phyloP scores from a whole-genome alignment of 1,139 yeast genomes.

The Wickerhamomyces sp. region DNA sequence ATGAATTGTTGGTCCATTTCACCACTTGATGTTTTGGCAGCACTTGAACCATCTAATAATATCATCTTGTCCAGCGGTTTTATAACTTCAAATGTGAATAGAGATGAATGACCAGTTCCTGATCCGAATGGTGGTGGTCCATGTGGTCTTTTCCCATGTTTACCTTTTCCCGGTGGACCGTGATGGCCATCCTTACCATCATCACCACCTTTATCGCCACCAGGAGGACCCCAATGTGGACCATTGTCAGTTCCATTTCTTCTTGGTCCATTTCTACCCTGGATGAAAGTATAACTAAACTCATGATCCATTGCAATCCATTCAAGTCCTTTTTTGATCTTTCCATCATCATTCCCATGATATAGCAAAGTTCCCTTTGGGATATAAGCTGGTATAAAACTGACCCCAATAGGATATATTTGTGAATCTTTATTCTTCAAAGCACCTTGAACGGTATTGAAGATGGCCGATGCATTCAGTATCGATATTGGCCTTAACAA shows the following conservation, averaged over 20 bases:
- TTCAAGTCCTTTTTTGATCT: slow-evolving; percentile 40
- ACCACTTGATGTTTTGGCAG: slow-evolving; percentile 44
- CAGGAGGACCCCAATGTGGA: slow-evolving; percentile 7
- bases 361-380: slow-evolving; percentile 51
- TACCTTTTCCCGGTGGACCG: too few species aligned
- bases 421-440: slow-evolving; percentile 45
- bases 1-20: slow-evolving; percentile 53
- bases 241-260: not conserved
- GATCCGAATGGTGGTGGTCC: not conserved
- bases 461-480: slow-evolving; percentile 46
- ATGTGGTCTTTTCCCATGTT: not conserved
- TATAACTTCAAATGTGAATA: slow-evolving; percentile 40
- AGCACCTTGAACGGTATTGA: slow-evolving; percentile 47
- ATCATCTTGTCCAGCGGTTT: slow-evolving; percentile 42
- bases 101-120: slow-evolving; percentile 12
- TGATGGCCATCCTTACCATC: not conserved
- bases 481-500: slow-evolving; percentile 31
- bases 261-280: not conserved
- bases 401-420: slow-evolving; percentile 49
- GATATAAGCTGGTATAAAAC: slow-evolving; percentile 49
- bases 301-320: slow-evolving; percentile 60
- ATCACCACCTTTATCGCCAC: not conserved
- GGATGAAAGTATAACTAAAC: slow-evolving; percentile 44
- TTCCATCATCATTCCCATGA: slow-evolving; percentile 36
- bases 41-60: slow-evolving; percentile 55